Base-by-base conservation (phyloP, 768 basidiomycete genomes). In the Mycena vulgaris region DNA sequence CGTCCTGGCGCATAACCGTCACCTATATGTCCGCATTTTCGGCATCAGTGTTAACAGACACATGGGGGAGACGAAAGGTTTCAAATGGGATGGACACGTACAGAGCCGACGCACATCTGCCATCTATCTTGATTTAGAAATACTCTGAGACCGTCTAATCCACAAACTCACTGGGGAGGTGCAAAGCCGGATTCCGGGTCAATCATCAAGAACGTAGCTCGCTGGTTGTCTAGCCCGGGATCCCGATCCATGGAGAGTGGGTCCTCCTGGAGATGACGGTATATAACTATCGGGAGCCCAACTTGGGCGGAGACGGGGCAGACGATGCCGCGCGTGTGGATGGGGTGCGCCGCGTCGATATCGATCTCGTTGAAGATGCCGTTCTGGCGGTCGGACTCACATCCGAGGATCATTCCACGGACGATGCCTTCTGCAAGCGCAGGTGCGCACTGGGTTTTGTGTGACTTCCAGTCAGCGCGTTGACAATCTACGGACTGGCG, bases 231-330 rank as follows among this genome's bases (percentile, higher is more conserved):
- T 16, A 79, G 63, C 14, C 72, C 75, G 1, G 61, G 66, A 30
- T 77, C 73, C 30, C 75, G 76, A 19, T 23, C 33, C 76, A 74
- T 78, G 17, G 45, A 66, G 3, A 62, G 30, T 0, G 77, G 76
- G 37, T 78, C 68, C 23, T 68, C 66, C 11, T 47, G 19, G 25
- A 74, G 45, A 33, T 80, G 79, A 47, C 78, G 79, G 55, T 74
- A 78, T 28, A 79, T 68, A 16, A 79, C 25, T 59, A 81, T 74
- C 0, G 80, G 78, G 17, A 81, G 72, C 16, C 79, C 79, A 21
- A 79, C 73, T 70, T 76, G 67, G 17, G 69, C 66, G 16, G 76
- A 78, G 9, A 81, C n/a, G 0, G 79, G 78, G 25, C 78, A 77
- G 10, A 67, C 39, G 6, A 80, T 48, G 16, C 77, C 78, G 6